Percentiles rank a stretch among this genome's conserved stretches.
phyloP scores from a whole-genome alignment of 1,284 basidiomycete species.

The Cutaneotrichosporon daszewskae region DNA sequence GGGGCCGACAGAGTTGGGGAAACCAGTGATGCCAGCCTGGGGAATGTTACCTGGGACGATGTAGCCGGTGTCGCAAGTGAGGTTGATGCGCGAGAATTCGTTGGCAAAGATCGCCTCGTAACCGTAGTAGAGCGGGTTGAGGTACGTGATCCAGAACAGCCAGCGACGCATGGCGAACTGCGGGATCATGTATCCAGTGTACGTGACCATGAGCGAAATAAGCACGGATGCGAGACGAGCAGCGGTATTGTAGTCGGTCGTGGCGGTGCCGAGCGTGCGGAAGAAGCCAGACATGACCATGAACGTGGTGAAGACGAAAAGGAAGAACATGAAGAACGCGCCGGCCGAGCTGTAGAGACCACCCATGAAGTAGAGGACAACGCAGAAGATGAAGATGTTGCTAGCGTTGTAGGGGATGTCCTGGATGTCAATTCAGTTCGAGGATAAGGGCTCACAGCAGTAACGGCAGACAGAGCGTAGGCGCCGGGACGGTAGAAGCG shows the following conservation, averaged over 20 bases:
- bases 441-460: no score
- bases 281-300: constrained; percentile 49
- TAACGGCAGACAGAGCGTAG: constrained; percentile 39
- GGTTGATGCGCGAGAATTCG: constrained; percentile 66
- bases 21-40: constrained; percentile 55
- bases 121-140: constrained; percentile 61
- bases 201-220: constrained; percentile 50
- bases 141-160: constrained; percentile 68
- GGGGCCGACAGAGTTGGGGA: constrained; percentile 52
- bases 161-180: constrained; percentile 73
- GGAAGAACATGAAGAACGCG: constrained; percentile 48
- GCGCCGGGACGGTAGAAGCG: constrained; percentile 66
- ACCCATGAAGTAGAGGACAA: constrained; percentile 49
- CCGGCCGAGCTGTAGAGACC: constrained; percentile 49
- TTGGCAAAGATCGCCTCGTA: constrained; percentile 70
- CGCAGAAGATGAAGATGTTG: constrained; percentile 51
- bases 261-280: constrained; percentile 50
- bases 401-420: constrained; percentile 52
- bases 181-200: constrained; percentile 47
- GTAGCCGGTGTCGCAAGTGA: constrained; percentile 63
- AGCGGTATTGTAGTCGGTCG: constrained; percentile 50
- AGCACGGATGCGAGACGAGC: constrained; percentile 52
- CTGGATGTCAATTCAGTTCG: no score
- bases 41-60: constrained; percentile 65
- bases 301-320: constrained; percentile 45